Percentiles rank a stretch among this genome's conserved stretches.
phyloP scores from a whole-genome alignment of 1,284 basidiomycete species.

The Irpex rosettiformis region DNA sequence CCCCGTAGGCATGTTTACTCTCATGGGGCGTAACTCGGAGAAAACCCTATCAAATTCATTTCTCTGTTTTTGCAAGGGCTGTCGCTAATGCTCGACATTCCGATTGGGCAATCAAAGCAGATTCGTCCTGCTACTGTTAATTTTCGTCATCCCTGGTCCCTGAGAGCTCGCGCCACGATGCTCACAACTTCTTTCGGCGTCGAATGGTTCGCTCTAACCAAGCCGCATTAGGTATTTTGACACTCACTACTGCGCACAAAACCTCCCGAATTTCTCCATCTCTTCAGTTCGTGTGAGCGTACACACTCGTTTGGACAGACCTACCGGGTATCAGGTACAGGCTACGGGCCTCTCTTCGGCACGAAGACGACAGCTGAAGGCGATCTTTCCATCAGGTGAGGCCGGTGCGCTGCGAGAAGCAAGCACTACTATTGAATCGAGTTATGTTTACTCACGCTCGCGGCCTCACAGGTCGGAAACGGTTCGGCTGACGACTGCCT shows the following conservation, averaged over 20 bases:
- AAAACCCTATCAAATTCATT: no score
- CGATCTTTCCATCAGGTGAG: background rate
- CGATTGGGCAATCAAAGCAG: no score
- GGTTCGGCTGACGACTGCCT: background rate
- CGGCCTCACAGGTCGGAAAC: background rate
- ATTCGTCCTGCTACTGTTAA: background rate
- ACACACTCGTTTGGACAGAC: background rate
- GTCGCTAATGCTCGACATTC: no score
- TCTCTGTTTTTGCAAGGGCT: no score
- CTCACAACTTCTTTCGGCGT: background rate
- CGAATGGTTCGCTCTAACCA: background rate
- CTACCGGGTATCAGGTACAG: background rate
- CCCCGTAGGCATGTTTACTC: background rate
- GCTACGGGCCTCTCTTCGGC: background rate
- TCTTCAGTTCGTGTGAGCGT: background rate
- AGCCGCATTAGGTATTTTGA: background rate
- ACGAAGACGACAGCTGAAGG: background rate
- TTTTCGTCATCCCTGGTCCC: background rate
- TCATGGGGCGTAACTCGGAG: background rate
- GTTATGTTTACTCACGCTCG: background rate
- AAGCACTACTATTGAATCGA: background rate
- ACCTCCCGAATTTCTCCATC: background rate
- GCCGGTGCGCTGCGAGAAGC: background rate
- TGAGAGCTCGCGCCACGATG: background rate
- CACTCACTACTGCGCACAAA: slow-evolving; percentile 14